Percentiles rank a stretch among this genome's conserved stretches.
These are phyloP conservation scores for Auricularia sp. DNA, from an alignment of 768 basidiomycete species.

Conservation along the genomic window DNA sequence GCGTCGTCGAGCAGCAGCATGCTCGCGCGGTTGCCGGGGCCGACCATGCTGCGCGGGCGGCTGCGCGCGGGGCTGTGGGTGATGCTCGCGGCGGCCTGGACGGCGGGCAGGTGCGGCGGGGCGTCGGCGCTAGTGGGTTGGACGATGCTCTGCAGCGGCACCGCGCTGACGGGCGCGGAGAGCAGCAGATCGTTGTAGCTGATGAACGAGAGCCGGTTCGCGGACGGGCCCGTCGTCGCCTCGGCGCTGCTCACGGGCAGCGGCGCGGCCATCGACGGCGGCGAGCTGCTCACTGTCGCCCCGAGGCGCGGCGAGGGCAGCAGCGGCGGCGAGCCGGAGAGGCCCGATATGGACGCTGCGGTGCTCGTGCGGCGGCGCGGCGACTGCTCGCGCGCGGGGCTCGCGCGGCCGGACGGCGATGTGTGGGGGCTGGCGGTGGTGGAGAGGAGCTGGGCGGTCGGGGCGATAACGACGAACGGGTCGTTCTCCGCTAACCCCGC, in stretches of 20 bases:
- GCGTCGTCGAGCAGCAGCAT: constrained; percentile 18
- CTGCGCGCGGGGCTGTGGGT: constrained; percentile 11
- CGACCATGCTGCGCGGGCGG: constrained; percentile 4
- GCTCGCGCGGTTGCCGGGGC: constrained; percentile 14
- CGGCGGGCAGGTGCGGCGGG: constrained; percentile 65
- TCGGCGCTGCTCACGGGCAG: constrained; percentile 17
- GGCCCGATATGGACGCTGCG: neutral
- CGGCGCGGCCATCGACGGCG: constrained; percentile 42
- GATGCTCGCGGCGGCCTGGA: constrained; percentile 23
- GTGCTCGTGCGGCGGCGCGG: neutral
- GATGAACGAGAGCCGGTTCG: constrained; percentile 79
- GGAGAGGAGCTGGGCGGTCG: constrained; percentile 1
- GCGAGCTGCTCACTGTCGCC: constrained; percentile 14
- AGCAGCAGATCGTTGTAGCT: constrained; percentile 79
- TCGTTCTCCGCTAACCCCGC: constrained; percentile 51
- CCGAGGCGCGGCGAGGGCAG: neutral
- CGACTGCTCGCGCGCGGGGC: neutral
- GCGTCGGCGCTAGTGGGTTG: constrained; percentile 41
- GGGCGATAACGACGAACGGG: constrained; percentile 2
- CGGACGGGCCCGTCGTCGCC: constrained; percentile 30
- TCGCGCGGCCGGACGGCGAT: neutral
- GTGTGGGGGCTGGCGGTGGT: neutral
- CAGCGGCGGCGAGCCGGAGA: neutral
- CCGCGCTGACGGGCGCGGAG: constrained; percentile 61
- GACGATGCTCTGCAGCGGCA: constrained; percentile 66